Evolutionary conservation across 441 rosid genomes (phyloP).

Genomic region (Jatropha multifida): DNA sequence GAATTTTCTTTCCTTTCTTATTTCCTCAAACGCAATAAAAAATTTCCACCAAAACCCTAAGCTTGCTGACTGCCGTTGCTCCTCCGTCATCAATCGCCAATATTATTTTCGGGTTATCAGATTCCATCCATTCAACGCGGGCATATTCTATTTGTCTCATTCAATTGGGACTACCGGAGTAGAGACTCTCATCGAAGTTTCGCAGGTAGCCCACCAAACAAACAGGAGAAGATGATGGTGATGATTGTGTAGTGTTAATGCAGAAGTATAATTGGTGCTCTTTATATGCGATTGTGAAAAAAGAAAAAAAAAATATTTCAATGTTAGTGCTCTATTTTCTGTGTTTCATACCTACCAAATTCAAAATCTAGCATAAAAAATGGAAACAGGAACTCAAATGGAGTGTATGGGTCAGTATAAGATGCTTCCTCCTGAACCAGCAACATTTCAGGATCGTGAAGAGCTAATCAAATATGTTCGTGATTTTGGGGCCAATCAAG

Average conservation of each 20-base stretch:
- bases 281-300: not conserved
- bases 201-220: not conserved
- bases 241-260: not conserved
- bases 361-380: constrained; percentile 9
- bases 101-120: not conserved
- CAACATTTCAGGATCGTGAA: constrained; percentile 53
- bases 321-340: not conserved
- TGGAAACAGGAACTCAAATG: constrained; percentile 31
- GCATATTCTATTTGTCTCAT: not conserved
- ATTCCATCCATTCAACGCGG: not conserved
- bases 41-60: not conserved
- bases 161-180: not conserved
- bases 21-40: not conserved
- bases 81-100: not conserved
- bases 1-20: not conserved
- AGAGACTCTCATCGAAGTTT: not conserved
- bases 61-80: not conserved
- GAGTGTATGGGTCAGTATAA: constrained; percentile 25
- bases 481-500: constrained; percentile 53
- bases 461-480: constrained; percentile 57
- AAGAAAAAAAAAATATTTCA: not conserved
- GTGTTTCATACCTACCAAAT: not conserved
- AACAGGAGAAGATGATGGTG: not conserved
- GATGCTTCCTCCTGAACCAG: constrained; percentile 63
- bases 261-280: not conserved